Conservation (phyloP, 177 flowering plant species). For the Telopea speciosissima region DNA sequence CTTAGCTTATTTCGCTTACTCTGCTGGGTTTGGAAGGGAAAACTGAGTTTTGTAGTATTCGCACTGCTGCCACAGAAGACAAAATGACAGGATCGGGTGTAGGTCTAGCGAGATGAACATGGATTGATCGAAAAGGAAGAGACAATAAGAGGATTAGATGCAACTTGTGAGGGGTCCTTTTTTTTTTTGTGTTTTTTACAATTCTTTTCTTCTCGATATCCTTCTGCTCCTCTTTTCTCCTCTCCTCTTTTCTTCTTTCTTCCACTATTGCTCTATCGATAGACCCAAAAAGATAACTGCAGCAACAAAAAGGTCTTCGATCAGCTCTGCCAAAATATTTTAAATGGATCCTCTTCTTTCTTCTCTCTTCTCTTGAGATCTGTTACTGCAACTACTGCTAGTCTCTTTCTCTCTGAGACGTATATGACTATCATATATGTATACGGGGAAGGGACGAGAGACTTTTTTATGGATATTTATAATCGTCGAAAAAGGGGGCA, state of each 20-base stretch:
- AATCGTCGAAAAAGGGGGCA: background rate
- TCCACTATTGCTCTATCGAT: background rate
- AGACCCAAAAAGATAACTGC: constrained; percentile 13
- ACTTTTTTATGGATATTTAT: background rate
- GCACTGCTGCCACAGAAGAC: constrained; percentile 11
- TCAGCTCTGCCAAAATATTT: constrained; percentile 1
- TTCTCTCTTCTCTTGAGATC: background rate
- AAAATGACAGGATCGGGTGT: constrained; percentile 13
- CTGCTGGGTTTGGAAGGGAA: background rate
- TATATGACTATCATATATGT: too few species aligned
- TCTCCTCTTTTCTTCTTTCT: background rate
- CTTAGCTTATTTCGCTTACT: background rate
- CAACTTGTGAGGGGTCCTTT: background rate
- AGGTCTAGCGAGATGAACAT: background rate
- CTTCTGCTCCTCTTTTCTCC: background rate
- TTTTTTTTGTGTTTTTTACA: too few species aligned
- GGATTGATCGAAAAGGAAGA: background rate
- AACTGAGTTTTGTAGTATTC: constrained; percentile 2
- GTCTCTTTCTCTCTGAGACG: background rate
- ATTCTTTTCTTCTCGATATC: background rate
- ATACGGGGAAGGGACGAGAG: background rate
- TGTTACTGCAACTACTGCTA: background rate
- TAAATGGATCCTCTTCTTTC: constrained; percentile 3
- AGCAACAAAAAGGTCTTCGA: background rate
- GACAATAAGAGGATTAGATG: constrained; percentile 3